Evolutionary conservation across 306 rosid species (phyloP).

Genomic region (Sicyos baderoa): DNA sequence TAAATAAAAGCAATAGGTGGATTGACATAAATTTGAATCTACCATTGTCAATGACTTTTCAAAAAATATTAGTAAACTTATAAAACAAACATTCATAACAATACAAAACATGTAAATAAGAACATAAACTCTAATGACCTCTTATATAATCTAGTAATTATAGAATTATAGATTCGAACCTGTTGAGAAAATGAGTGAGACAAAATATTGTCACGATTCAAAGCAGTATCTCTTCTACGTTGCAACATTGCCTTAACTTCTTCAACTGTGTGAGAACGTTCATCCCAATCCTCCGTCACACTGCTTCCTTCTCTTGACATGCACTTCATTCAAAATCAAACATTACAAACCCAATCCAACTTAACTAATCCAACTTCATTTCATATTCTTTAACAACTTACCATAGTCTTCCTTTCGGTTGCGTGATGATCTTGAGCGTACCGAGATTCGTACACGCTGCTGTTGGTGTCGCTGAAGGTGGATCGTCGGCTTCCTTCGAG

Average conservation of each 20-base stretch:
- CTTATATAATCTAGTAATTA: too few species aligned
- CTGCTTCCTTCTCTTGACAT: slow-evolving; percentile 85
- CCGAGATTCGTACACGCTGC: slow-evolving; percentile 65
- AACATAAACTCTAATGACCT: too few species aligned
- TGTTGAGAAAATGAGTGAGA: slow-evolving; percentile 82
- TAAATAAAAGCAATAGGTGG: too few species aligned
- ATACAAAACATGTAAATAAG: too few species aligned
- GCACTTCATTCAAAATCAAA: slow-evolving; percentile 12
- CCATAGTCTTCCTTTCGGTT: slow-evolving; percentile 70
- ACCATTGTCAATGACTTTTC: too few species aligned
- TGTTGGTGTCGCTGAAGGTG: slow-evolving; percentile 61
- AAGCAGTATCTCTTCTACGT: slow-evolving; percentile 58
- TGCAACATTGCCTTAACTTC: slow-evolving; percentile 93
- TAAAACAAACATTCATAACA: too few species aligned
- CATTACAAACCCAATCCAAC: not conserved
- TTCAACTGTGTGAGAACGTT: slow-evolving; percentile 72
- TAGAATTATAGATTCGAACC: too few species aligned
- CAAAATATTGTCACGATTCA: slow-evolving; percentile 64
- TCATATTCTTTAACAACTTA: slow-evolving; percentile 24
- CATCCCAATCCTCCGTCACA: slow-evolving; percentile 85
- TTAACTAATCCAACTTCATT: too few species aligned
- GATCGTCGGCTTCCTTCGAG: slow-evolving; percentile 79
- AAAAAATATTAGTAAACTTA: too few species aligned
- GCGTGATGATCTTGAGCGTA: slow-evolving; percentile 57
- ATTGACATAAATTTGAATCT: too few species aligned